These are phyloP conservation scores for Fomitopsis schrenkii DNA, from an alignment of 1,284 basidiomycete species.

Conservation along the genomic window DNA sequence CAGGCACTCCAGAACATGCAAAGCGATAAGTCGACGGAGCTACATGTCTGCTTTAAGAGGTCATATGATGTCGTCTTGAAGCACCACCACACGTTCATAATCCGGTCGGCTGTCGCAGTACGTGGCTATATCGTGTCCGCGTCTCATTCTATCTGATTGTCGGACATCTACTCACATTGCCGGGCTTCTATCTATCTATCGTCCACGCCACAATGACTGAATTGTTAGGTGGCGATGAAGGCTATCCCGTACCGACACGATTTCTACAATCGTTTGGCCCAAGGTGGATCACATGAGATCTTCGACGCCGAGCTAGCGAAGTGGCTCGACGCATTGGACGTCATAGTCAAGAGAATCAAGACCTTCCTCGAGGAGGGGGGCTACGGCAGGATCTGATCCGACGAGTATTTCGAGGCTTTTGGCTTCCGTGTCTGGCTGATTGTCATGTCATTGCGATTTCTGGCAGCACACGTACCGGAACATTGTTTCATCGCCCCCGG, in stretches of 20 bases:
- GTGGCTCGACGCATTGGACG: constrained; percentile 81
- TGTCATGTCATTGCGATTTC: not conserved
- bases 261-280: constrained; percentile 82
- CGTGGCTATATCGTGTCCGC: constrained; percentile 30
- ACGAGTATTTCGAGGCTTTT: not conserved
- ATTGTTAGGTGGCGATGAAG: constrained; percentile 83
- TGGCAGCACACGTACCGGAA: not conserved
- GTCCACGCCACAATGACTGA: constrained; percentile 2
- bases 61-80: constrained; percentile 84
- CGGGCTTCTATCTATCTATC: constrained; percentile 6
- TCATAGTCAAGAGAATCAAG: constrained; percentile 64
- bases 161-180: not conserved
- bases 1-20: constrained; percentile 78
- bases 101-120: constrained; percentile 82
- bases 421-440: not conserved
- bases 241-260: constrained; percentile 86
- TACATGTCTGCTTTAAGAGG: constrained; percentile 81
- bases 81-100: constrained; percentile 82
- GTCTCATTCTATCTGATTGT: constrained; percentile 1
- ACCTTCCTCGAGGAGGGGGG: constrained; percentile 63
- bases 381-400: constrained; percentile 53
- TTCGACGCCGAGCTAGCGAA: constrained; percentile 71
- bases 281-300: constrained; percentile 75
- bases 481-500: not conserved
- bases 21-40: constrained; percentile 63